These are phyloP conservation scores for Ophiocordyceps camponoti-floridani DNA, from an alignment of 2,329 filamentous ascomycete species.

Conservation along the genomic window DNA sequence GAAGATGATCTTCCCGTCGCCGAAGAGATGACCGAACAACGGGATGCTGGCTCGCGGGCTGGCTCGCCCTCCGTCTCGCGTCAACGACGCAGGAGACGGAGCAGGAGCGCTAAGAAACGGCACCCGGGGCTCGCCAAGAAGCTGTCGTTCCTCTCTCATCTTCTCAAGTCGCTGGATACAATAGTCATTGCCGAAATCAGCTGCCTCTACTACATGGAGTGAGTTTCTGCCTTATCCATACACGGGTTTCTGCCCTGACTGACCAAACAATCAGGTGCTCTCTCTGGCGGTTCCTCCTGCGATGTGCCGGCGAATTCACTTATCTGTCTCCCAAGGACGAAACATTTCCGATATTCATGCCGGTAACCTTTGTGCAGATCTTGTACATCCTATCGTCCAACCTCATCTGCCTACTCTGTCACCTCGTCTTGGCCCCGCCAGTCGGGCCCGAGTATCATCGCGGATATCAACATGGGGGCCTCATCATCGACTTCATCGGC, in stretches of 20 bases:
- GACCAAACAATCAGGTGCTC: conserved; percentile 33
- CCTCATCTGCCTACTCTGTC: conserved; percentile 39
- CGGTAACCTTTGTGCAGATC: conserved; percentile 37
- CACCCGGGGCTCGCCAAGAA: conserved; percentile 33
- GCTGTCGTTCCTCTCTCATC: conserved; percentile 39
- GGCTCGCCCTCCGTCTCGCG: conserved; percentile 11
- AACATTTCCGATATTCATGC: conserved; percentile 33
- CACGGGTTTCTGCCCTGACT: not conserved
- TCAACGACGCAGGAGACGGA: conserved; percentile 17
- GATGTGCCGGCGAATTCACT: conserved; percentile 39
- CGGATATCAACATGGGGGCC: conserved; percentile 49
- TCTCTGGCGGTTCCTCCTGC: conserved; percentile 41
- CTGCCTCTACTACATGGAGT: conserved; percentile 56
- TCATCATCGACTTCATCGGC: conserved; percentile 50
- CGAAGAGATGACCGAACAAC: not conserved
- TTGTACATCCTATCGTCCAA: conserved; percentile 41
- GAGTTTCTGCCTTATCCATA: conserved; percentile 9
- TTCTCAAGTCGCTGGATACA: conserved; percentile 43
- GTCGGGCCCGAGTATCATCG: conserved; percentile 40
- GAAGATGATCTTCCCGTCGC: not conserved
- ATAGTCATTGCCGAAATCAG: conserved; percentile 47
- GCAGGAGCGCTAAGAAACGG: conserved; percentile 15
- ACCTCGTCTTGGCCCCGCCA: conserved; percentile 36
- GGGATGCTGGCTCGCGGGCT: conserved; percentile 1
- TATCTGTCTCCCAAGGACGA: conserved; percentile 47